These are phyloP conservation scores for Gypsophila paniculata DNA, from an alignment of 179 eudicot species.

Conservation along the genomic window DNA sequence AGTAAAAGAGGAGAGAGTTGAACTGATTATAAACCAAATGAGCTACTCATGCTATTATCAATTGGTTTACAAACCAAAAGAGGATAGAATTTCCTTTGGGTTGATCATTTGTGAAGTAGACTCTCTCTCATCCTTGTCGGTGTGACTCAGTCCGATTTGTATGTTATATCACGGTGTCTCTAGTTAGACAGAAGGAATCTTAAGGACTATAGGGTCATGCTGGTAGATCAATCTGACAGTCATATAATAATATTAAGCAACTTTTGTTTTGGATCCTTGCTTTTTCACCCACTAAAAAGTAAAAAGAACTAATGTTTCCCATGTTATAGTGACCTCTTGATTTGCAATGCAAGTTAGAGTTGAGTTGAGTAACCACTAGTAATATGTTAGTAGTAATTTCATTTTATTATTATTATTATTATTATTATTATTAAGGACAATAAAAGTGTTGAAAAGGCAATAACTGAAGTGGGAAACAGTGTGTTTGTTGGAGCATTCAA, in stretches of 20 bases:
- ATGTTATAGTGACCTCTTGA: background rate
- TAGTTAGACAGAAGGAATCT: constrained; percentile 18
- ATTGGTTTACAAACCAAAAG: no score
- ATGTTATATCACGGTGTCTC: background rate
- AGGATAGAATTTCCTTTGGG: no score
- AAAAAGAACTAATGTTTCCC: background rate
- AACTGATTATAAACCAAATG: no score
- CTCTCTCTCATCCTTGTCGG: no score
- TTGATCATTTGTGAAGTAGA: no score
- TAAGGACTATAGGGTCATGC: constrained; percentile 17
- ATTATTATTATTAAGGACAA: background rate
- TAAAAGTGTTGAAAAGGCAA: constrained; percentile 10
- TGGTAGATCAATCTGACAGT: constrained; percentile 9
- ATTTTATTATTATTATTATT: background rate
- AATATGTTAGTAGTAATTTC: background rate
- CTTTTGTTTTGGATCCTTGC: constrained; percentile 12
- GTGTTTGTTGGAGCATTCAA: constrained; percentile 15
- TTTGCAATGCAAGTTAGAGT: constrained; percentile 10
- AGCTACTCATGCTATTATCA: no score
- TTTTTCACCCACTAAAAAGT: background rate
- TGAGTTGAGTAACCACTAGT: constrained; percentile 17
- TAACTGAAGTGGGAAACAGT: constrained; percentile 20
- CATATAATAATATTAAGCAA: background rate
- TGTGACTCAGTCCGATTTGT: no score
- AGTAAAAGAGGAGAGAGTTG: no score